Conservation (phyloP, 2,329 filamentous ascomycete species). For the Ophiocordyceps camponoti-rufipedis region DNA sequence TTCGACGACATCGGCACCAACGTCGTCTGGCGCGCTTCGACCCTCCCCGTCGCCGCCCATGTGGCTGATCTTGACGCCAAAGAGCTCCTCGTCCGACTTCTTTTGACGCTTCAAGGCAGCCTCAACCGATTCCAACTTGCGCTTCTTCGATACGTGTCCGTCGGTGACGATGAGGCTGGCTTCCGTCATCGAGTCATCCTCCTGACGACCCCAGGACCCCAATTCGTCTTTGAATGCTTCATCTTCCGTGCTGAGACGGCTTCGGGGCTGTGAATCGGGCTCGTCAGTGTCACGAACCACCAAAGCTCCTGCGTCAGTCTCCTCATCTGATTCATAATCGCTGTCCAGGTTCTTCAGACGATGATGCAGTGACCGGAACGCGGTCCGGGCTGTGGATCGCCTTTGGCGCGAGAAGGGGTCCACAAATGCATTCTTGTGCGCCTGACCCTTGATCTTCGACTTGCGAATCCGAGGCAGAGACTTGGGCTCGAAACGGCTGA, state of each 20-base stretch:
- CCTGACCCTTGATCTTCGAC: conserved; percentile 31
- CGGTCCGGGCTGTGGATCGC: conserved; percentile 35
- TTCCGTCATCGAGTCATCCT: conserved; percentile 54
- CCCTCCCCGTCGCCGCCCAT: conserved; percentile 31
- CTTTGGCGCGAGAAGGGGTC: conserved; percentile 49
- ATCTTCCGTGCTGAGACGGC: conserved; percentile 49
- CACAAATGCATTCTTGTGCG: conserved; percentile 44
- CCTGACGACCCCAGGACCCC: conserved; percentile 26
- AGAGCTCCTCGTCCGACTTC: conserved; percentile 63
- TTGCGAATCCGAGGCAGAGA: conserved; percentile 62
- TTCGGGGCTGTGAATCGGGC: conserved; percentile 63
- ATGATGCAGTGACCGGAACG: conserved; percentile 68
- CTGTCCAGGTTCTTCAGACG: conserved; percentile 39
- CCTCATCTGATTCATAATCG: conserved; percentile 81
- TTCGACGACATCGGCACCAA: conserved; percentile 22
- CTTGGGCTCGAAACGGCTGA: conserved; percentile 35
- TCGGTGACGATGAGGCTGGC: conserved; percentile 50
- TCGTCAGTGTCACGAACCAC: conserved; percentile 69
- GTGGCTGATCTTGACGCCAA: conserved; percentile 40
- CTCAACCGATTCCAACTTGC: conserved; percentile 56
- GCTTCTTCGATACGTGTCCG: conserved; percentile 39
- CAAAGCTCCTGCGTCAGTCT: conserved; percentile 35
- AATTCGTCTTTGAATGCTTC: conserved; percentile 32
- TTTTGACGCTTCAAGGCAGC: conserved; percentile 63
- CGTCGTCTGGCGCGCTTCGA: conserved; percentile 29